These are phyloP conservation scores for Rhododendron vialii DNA, from an alignment of 148 eudicot genomes.

Conservation along the genomic window DNA sequence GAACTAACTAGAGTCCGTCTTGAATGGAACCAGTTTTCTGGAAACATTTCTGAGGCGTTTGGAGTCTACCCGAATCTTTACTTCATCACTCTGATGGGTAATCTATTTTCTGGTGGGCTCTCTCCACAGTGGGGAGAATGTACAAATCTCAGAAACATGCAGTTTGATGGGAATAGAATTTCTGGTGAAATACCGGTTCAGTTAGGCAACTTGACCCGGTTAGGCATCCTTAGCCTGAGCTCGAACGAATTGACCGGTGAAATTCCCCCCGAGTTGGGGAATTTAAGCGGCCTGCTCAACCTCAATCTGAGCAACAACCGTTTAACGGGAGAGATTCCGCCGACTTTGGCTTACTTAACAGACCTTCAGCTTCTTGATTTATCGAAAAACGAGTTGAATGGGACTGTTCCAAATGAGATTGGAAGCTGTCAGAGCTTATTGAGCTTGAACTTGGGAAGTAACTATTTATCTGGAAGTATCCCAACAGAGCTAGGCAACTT, in stretches of 20 bases:
- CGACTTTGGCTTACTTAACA: slow-evolving; percentile 40
- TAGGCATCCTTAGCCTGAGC: slow-evolving; percentile 30
- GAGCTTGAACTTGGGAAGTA: slow-evolving; percentile 63
- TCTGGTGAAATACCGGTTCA: slow-evolving; percentile 48
- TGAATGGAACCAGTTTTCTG: slow-evolving; percentile 64
- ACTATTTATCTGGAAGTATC: slow-evolving; percentile 53
- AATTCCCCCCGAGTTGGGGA: slow-evolving; percentile 49
- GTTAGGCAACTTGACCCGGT: slow-evolving; percentile 34
- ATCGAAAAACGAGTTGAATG: slow-evolving; percentile 50
- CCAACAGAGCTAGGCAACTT: slow-evolving; percentile 63
- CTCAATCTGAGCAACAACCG: slow-evolving; percentile 58
- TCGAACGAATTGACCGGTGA: slow-evolving; percentile 41
- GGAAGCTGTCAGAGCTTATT: slow-evolving; percentile 41
- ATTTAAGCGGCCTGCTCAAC: slow-evolving; percentile 23
- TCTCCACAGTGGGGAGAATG: slow-evolving; percentile 62
- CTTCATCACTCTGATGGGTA: slow-evolving; percentile 41
- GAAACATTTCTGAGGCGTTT: slow-evolving; percentile 63
- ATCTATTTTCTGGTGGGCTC: slow-evolving; percentile 65
- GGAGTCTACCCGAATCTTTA: slow-evolving; percentile 56
- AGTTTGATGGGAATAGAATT: slow-evolving; percentile 41
- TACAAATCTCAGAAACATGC: slow-evolving; percentile 40
- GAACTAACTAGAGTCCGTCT: slow-evolving; percentile 51
- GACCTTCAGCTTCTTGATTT: slow-evolving; percentile 56
- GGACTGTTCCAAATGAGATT: slow-evolving; percentile 47
- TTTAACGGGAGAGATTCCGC: slow-evolving; percentile 56